Conservation (phyloP, 805 yeast genomes). For the Ogataea paradorogensis region DNA sequence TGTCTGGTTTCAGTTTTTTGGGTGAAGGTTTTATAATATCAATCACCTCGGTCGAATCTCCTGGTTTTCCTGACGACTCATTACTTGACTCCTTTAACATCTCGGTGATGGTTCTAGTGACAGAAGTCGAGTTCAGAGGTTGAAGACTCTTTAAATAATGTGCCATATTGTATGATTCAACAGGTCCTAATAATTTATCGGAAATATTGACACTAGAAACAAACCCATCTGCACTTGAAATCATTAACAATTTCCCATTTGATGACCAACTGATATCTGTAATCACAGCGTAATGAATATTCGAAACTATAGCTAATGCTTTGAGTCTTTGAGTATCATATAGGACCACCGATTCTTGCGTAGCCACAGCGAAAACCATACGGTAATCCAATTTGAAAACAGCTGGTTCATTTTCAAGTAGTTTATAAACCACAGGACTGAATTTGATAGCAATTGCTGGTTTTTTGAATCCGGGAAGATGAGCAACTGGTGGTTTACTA, state of each 20-base stretch:
- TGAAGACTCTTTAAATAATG: slow-evolving; percentile 1
- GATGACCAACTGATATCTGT: slow-evolving; percentile 86
- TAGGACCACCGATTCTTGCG: slow-evolving; percentile 77
- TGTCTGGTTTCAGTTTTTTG: background rate
- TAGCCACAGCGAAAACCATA: slow-evolving; percentile 88
- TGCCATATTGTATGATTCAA: slow-evolving; percentile 19
- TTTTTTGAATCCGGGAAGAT: slow-evolving; percentile 72
- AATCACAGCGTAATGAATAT: slow-evolving; percentile 82
- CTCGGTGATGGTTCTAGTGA: background rate
- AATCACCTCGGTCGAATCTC: slow-evolving; percentile 8
- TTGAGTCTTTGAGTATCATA: slow-evolving; percentile 71
- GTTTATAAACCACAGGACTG: slow-evolving; percentile 60
- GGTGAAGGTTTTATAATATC: slow-evolving; percentile 7
- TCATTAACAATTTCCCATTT: slow-evolving; percentile 67
- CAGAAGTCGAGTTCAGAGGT: background rate
- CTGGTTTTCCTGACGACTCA: slow-evolving; percentile 5
- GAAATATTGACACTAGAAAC: slow-evolving; percentile 66
- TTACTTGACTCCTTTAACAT: background rate
- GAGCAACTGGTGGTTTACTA: slow-evolving; percentile 67
- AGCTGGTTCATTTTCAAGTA: slow-evolving; percentile 18
- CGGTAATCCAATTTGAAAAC: slow-evolving; percentile 67
- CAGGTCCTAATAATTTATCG: slow-evolving; percentile 53
- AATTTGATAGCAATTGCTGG: slow-evolving; percentile 85
- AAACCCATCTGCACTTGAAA: slow-evolving; percentile 91
- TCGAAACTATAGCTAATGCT: slow-evolving; percentile 73